phyloP scores from a whole-genome alignment of 2,329 filamentous ascomycete genomes.

The Coleophoma eucalyptorum region DNA sequence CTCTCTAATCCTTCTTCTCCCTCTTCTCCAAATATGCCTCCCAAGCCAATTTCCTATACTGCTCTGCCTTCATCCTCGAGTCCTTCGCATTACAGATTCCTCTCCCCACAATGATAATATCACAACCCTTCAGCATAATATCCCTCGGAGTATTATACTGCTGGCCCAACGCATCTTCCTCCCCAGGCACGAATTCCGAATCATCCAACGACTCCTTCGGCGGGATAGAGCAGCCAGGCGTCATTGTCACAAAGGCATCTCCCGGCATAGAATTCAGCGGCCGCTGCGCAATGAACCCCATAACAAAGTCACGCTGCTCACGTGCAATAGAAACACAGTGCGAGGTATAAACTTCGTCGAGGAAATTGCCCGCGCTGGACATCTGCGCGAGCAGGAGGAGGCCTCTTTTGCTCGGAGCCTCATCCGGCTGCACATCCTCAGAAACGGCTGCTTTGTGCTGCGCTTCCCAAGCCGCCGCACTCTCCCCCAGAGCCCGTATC shows the following conservation, averaged over 20 bases:
- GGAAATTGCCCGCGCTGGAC: constrained; percentile 72
- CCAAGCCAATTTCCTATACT: neutral
- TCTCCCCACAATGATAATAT: constrained; percentile 72
- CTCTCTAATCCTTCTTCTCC: too few relatives aligned
- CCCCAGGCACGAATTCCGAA: constrained; percentile 32
- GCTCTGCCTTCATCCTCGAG: neutral
- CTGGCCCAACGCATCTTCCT: constrained; percentile 65
- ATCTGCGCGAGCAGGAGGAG: constrained; percentile 77
- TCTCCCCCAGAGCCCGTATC: constrained; percentile 48
- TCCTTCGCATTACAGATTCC: neutral
- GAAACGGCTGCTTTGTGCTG: neutral
- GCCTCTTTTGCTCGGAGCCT: constrained; percentile 62
- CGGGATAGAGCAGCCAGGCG: constrained; percentile 72
- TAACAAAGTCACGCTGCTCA: constrained; percentile 62
- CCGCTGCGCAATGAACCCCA: constrained; percentile 63
- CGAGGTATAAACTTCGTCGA: constrained; percentile 67
- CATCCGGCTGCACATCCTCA: constrained; percentile 24
- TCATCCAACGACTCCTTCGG: constrained; percentile 43
- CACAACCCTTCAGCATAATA: constrained; percentile 63
- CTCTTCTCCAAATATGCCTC: neutral
- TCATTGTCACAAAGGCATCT: constrained; percentile 77
- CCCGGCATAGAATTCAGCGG: constrained; percentile 57
- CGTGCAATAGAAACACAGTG: constrained; percentile 70
- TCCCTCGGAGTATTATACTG: constrained; percentile 77
- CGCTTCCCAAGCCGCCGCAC: constrained; percentile 23